Evolutionary conservation across 2,329 filamentous ascomycete species (phyloP).

Genomic region (Acrocalymma vagum): DNA sequence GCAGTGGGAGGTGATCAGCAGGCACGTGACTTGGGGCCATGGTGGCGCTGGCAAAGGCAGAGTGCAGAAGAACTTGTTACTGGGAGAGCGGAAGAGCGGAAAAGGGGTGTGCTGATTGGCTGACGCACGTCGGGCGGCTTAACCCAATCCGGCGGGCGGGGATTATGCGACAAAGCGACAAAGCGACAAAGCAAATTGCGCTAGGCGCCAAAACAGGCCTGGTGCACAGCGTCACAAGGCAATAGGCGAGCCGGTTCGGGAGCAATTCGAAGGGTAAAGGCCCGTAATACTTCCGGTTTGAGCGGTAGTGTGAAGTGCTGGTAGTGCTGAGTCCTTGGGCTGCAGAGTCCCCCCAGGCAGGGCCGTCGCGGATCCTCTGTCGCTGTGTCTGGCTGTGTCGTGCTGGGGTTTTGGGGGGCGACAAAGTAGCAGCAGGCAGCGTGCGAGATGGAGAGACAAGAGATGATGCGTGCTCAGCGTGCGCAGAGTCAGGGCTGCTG

Average conservation of each 20-base stretch:
- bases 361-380: conserved; percentile 20
- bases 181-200: conserved; percentile 36
- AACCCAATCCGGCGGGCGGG: conserved; percentile 33
- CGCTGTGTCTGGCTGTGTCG: too few species aligned
- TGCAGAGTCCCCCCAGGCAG: conserved; percentile 28
- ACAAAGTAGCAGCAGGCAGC: too few species aligned
- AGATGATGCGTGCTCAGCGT: conserved; percentile 26
- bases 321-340: conserved; percentile 30
- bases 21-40: conserved; percentile 51
- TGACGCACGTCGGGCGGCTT: conserved; percentile 13
- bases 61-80: conserved; percentile 19
- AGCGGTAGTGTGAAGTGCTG: conserved; percentile 37
- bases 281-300: conserved; percentile 44
- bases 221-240: conserved; percentile 38
- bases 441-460: conserved; percentile 20
- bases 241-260: conserved; percentile 33
- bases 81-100: conserved; percentile 16
- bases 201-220: conserved; percentile 45
- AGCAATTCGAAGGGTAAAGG: conserved; percentile 29
- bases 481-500: conserved; percentile 23
- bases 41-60: conserved; percentile 15
- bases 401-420: neutral
- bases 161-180: conserved; percentile 41
- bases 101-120: too few species aligned
- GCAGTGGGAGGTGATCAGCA: conserved; percentile 39